Conservation (phyloP, 768 basidiomycete genomes). For the Panaeolus papilionaceus region DNA sequence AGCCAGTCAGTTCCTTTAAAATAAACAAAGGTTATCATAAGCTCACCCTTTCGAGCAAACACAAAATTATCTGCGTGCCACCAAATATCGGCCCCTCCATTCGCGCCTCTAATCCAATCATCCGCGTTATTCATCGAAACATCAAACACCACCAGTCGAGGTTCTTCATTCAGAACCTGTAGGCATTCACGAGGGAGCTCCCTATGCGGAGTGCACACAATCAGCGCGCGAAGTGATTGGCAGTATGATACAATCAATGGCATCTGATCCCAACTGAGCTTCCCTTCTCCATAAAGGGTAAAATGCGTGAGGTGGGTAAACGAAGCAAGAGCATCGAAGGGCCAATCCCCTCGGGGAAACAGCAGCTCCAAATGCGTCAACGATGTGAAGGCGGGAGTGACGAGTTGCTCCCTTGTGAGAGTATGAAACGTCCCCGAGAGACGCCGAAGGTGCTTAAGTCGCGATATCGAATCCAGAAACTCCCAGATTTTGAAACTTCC, state of each 20-base stretch:
- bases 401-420: not conserved
- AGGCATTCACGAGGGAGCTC: not conserved
- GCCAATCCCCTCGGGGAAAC: conserved; percentile 5
- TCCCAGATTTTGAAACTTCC: conserved; percentile 1
- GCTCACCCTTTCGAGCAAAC: not conserved
- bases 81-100: conserved; percentile 1
- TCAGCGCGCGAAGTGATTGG: not conserved
- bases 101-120: conserved; percentile 5
- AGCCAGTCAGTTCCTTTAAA: not conserved
- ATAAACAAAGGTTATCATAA: not conserved
- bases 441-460: not conserved
- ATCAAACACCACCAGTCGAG: conserved; percentile 1
- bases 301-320: not conserved
- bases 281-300: not conserved
- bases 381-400: not conserved
- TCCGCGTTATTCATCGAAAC: conserved; percentile 1
- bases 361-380: conserved; percentile 1
- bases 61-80: conserved; percentile 6
- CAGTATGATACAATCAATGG: not conserved
- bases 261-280: conserved; percentile 12
- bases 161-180: not conserved
- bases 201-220: not conserved
- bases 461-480: not conserved
- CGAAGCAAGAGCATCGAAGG: not conserved
- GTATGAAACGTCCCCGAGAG: conserved; percentile 5